These are phyloP conservation scores for Termitomyces sp. DNA, from an alignment of 768 basidiomycete genomes.

Conservation along the genomic window DNA sequence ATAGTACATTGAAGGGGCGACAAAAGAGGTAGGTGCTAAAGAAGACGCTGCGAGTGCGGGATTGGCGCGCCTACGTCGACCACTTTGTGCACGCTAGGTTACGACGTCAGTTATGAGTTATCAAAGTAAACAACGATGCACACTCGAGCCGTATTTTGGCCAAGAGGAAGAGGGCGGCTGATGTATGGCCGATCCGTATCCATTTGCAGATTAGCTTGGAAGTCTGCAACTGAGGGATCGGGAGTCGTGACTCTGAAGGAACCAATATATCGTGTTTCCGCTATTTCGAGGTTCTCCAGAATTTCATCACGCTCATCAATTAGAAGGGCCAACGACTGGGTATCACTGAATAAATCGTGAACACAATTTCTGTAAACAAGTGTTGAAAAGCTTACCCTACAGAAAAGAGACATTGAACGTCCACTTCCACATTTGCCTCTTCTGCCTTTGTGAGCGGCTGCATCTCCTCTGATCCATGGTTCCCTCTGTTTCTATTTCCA, in stretches of 20 bases:
- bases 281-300: constrained; percentile 75
- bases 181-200: constrained; percentile 52
- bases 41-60: constrained; percentile 65
- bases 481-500: constrained; percentile 24
- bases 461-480: constrained; percentile 34
- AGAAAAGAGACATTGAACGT: constrained; percentile 69
- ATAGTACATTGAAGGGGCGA: constrained; percentile 78
- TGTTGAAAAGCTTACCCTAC: constrained; percentile 48
- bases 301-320: constrained; percentile 75
- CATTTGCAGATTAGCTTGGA: constrained; percentile 36
- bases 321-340: constrained; percentile 56
- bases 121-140: constrained; percentile 1
- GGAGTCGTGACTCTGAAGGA: constrained; percentile 73
- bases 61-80: constrained; percentile 48
- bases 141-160: constrained; percentile 27
- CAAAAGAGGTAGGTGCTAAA: constrained; percentile 72
- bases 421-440: constrained; percentile 48
- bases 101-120: neutral
- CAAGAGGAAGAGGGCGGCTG: constrained; percentile 62
- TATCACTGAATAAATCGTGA: constrained; percentile 45
- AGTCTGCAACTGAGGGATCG: constrained; percentile 65
- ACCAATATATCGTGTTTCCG: constrained; percentile 72
- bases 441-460: constrained; percentile 37
- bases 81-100: constrained; percentile 20
- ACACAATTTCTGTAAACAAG: neutral